Evolutionary conservation across 2,329 filamentous ascomycete species (phyloP), one percentile per base, ranked within the genome.

Genomic region (Macrophomina tecta): DNA sequence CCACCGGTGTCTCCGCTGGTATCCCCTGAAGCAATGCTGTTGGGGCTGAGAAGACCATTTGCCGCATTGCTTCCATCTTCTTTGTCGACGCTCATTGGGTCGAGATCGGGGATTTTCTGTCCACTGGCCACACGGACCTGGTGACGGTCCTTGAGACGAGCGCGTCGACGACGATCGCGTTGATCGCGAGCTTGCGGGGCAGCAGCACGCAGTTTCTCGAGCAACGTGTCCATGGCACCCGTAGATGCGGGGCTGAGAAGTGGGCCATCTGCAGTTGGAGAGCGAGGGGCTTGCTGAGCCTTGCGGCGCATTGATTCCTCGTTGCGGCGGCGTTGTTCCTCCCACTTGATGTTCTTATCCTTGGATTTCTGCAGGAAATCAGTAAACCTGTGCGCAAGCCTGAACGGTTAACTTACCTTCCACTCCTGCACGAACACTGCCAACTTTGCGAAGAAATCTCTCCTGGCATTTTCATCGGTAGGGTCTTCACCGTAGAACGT

Each of bases 401-500:
- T 9, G 63, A 23, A 23, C 23, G 23, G 3, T 23, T 32, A 56
- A 79, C 84, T 72, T 75, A 88, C 87, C 83, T 94, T 97, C 92
- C 95, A 99, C 78, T 98, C 95, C 38, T 85, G 82, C 72, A 99
- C 87, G 82, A 99, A 99, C 65, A 89, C 85, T 23, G 94, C 93
- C 73, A 99, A 86, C 83, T 98, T 98, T 70, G 90, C 84, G 77
- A 99, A 99, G 86, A 99, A 99, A 72, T 97, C 94, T 69, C 95
- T 87, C 67, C 94, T 87, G n/a, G 94, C 91, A 74, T 93, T 96
- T 64, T 98, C 95, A 77, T 99, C 95, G 12, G 87, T 85, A 46
- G 91, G 89, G 75, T 99, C 95, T 82, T 99, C 95, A 70, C 95
- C 95, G 76, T 97, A 98, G 80, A 97, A 97, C 5, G 90, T 86